A percentile compares a stretch with the other conserved stretches of the same genome.
These are phyloP conservation scores for Orbilia ellipsospora DNA, from an alignment of 2,329 filamentous ascomycete genomes.

Conservation along the genomic window DNA sequence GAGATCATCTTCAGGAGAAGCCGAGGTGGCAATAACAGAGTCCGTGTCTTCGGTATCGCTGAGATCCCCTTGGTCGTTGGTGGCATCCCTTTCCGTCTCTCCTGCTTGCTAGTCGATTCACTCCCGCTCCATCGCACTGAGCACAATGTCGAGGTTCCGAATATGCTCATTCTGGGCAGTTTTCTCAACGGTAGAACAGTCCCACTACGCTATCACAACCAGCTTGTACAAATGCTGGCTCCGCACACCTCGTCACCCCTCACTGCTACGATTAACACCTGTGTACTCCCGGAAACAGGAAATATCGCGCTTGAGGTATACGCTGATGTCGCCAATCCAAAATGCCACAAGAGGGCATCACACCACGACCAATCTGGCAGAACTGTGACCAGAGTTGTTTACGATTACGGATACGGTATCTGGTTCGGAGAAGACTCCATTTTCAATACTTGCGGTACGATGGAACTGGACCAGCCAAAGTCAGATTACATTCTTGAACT, in stretches of 20 bases:
- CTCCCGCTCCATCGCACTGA: slow-evolving; percentile 35
- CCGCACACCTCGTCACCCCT: background rate
- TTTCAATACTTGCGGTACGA: slow-evolving; percentile 39
- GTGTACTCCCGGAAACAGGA: slow-evolving; percentile 26
- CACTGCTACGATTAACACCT: slow-evolving; percentile 15
- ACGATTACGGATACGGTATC: slow-evolving; percentile 37
- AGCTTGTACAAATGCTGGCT: slow-evolving; percentile 1
- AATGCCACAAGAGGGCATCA: slow-evolving; percentile 32
- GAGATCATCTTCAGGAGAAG: slow-evolving; percentile 24
- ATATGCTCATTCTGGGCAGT: slow-evolving; percentile 28
- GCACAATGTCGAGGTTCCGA: slow-evolving; percentile 6
- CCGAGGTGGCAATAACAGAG: slow-evolving; percentile 6
- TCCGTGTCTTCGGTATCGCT: slow-evolving; percentile 40
- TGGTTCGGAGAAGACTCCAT: slow-evolving; percentile 45
- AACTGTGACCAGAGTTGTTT: slow-evolving; percentile 4
- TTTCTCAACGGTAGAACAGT: slow-evolving; percentile 40
- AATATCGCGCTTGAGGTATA: slow-evolving; percentile 44
- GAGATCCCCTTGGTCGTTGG: slow-evolving; percentile 49
- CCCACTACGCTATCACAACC: slow-evolving; percentile 23
- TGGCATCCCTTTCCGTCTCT: slow-evolving; percentile 43
- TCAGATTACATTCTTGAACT: slow-evolving; percentile 29
- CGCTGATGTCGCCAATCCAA: slow-evolving; percentile 30
- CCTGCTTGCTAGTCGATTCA: slow-evolving; percentile 34
- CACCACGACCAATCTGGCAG: too few species aligned
- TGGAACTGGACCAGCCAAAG: slow-evolving; percentile 17